phyloP scores from a whole-genome alignment of 768 basidiomycete genomes.

The Tricholomella constricta region DNA sequence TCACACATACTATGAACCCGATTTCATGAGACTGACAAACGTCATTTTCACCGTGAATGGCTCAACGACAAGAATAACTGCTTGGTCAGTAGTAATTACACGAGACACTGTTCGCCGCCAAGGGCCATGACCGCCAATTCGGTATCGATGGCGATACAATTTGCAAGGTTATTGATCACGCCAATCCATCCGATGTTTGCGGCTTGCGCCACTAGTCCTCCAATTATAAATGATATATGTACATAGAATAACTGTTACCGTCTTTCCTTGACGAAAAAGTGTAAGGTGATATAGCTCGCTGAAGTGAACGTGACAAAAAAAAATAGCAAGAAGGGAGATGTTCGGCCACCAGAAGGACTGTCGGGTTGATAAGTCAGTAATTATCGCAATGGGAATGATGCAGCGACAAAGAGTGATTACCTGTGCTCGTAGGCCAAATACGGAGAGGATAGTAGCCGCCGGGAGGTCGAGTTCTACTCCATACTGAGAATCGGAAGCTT shows the following conservation, averaged over 20 bases:
- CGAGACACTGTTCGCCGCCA: no score
- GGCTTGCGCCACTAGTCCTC: no score
- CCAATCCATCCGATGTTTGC: no score
- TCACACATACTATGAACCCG: no score
- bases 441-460: slow-evolving; percentile 91
- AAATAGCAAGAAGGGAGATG: slow-evolving; percentile 79
- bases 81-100: no score
- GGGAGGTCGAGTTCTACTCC: slow-evolving; percentile 97
- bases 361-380: slow-evolving; percentile 5
- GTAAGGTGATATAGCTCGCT: slow-evolving; percentile 76
- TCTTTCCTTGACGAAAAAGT: slow-evolving; percentile 88
- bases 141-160: no score
- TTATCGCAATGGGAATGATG: not conserved
- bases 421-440: slow-evolving; percentile 91
- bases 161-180: no score
- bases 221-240: not conserved
- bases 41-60: no score
- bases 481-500: slow-evolving; percentile 55
- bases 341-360: slow-evolving; percentile 99
- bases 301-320: slow-evolving; percentile 82
- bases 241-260: slow-evolving; percentile 32
- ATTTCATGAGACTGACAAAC: no score
- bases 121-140: no score
- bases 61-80: no score
- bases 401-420: slow-evolving; percentile 36